Evolutionary conservation across 2,329 filamentous ascomycete species (phyloP), one percentile per base, ranked within the genome.

Genomic region (Neofusicoccum sp.): DNA sequence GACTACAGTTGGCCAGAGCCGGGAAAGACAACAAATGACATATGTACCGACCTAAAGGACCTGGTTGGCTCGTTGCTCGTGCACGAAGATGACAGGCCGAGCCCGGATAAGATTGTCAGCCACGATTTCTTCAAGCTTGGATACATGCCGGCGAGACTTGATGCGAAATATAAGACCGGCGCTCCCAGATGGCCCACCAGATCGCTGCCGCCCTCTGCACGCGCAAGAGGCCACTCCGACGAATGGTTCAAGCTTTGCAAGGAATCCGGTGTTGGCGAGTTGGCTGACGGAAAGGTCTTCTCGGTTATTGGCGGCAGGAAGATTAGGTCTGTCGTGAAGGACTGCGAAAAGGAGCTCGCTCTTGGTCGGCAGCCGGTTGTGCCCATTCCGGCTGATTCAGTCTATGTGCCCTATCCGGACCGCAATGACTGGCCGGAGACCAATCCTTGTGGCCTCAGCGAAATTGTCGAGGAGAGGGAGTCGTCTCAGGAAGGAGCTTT

Each of bases 1-100:
- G 90, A 93, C 71, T 94, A 93, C 74, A 88, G 90, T 71, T 94
- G 91, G 91, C 91, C 91, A 12, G 84, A 85, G 64, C 77, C 86
- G 31, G 86, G 88, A 61, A 85, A 84, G 43, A 85, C 86, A 11
- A 84, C 85, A 59, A 90, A 88, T 73, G 87, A 87, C 68, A 91
- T 92, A 68, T 92, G 89, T 64, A 81, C 85, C 62, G 90, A 92
- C 72, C 86, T 91, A 61, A 90, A 92, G 75, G 89, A 93, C 68
- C 82, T 94, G 31, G 92, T 95, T 16, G 88, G 90, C 22, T 86
- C 84, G 31, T 86, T 95, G 78, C 83, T 95, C 29, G 85, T 91
- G 67, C 88, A 92, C 64, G 89, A 92, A 56, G 88, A 93, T 70
- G 81, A 85, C 69, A 85, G 91, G 66, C 91, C 91, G 1, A 87